Evolutionary conservation across 495 filamentous ascomycete genomes (phyloP).

Genomic region (Penicillium maclennaniae): DNA sequence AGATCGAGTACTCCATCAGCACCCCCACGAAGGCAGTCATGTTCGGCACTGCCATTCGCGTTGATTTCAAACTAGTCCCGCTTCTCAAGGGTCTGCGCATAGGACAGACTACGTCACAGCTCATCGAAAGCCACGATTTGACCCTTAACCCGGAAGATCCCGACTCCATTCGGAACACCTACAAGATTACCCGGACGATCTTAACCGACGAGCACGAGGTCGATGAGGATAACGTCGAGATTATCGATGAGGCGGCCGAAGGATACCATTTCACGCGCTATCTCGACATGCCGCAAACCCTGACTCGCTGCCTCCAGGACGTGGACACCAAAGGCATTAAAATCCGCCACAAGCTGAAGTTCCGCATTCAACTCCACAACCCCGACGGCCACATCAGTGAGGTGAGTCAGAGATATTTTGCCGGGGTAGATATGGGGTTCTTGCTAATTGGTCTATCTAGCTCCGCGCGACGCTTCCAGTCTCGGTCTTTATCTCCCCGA

Average conservation of each 20-base stretch:
- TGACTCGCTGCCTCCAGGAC: constrained; percentile 80
- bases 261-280: constrained; percentile 68
- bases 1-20: constrained; percentile 86
- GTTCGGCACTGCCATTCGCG: constrained; percentile 75
- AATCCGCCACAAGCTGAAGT: constrained; percentile 78
- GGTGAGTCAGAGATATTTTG: constrained; percentile 38
- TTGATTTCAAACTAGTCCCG: constrained; percentile 78
- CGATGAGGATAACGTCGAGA: constrained; percentile 56
- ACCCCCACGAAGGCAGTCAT: constrained; percentile 87
- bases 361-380: constrained; percentile 84
- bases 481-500: constrained; percentile 89
- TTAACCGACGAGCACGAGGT: constrained; percentile 59
- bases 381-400: constrained; percentile 92
- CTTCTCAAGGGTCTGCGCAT: constrained; percentile 82
- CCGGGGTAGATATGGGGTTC: background rate
- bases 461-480: constrained; percentile 83
- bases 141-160: constrained; percentile 48
- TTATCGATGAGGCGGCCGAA: constrained; percentile 72
- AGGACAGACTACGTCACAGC: constrained; percentile 66
- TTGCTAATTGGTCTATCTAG: constrained; percentile 28
- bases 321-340: constrained; percentile 80
- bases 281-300: constrained; percentile 69
- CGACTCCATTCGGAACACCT: constrained; percentile 50
- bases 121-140: constrained; percentile 76
- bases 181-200: constrained; percentile 61